Evolutionary conservation across 345 rosid species (phyloP).

Genomic region (Brassica nigra): DNA sequence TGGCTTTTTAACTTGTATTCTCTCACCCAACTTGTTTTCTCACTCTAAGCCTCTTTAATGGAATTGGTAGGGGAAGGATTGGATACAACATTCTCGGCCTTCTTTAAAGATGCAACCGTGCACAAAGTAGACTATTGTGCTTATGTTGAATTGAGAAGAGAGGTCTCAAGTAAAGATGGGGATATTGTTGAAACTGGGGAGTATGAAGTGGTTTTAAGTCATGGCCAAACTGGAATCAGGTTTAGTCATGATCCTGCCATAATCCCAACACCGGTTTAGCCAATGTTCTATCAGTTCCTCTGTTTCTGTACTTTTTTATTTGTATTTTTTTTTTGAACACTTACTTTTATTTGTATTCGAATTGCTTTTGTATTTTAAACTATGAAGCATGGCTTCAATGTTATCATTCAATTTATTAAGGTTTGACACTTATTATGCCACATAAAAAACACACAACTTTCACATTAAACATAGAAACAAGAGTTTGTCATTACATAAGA

Average conservation of each 20-base stretch:
- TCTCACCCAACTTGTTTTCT: background rate
- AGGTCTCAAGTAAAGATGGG: constrained; percentile 32
- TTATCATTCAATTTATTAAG: constrained; percentile 13
- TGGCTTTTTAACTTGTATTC: background rate
- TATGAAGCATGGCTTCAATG: constrained; percentile 9
- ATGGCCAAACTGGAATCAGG: constrained; percentile 51
- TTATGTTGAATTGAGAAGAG: constrained; percentile 61
- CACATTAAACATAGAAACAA: background rate
- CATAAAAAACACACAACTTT: background rate
- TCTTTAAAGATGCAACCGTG: constrained; percentile 52
- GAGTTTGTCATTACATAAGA: constrained; percentile 20
- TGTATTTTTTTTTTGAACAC: background rate
- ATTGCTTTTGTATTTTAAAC: constrained; percentile 13
- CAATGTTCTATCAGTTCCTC: background rate
- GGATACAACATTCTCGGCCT: constrained; percentile 66
- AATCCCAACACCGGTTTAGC: constrained; percentile 31
- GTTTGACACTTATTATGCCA: background rate
- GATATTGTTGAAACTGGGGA: constrained; percentile 47
- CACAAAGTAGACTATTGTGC: constrained; percentile 77
- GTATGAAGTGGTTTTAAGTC: constrained; percentile 42
- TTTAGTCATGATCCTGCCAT: constrained; percentile 34
- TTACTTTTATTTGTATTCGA: background rate
- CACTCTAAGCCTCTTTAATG: background rate
- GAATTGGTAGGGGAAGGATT: constrained; percentile 75
- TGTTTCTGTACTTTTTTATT: constrained; percentile 34